Conservation (phyloP, 1,284 basidiomycete species). For the Trametes polyzona region DNA sequence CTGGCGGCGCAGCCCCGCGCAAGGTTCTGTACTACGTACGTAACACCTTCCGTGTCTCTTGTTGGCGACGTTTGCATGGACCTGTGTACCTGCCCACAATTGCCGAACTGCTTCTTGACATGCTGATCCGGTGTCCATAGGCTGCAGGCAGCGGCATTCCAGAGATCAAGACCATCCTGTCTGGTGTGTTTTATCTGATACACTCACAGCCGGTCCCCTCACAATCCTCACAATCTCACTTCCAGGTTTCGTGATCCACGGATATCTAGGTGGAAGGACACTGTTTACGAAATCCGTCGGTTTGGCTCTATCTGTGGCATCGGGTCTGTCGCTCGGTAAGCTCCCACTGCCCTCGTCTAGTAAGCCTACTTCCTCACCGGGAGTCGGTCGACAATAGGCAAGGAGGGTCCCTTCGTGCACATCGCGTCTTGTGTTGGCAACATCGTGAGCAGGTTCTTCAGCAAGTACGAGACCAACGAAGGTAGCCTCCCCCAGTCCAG, state of each 20-base stretch:
- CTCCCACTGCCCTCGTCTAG: no score
- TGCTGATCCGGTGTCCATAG: conserved; percentile 40
- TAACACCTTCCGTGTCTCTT: conserved; percentile 13
- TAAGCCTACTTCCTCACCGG: no score
- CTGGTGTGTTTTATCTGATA: conserved; percentile 56
- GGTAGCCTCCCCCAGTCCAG: conserved; percentile 51
- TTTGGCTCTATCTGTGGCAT: conserved; percentile 88
- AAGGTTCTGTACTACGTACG: conserved; percentile 84
- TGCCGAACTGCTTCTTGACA: no score
- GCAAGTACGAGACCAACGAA: conserved; percentile 94
- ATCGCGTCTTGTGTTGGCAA: conserved; percentile 96
- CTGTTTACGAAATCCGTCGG: conserved; percentile 93
- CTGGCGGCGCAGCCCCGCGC: conserved; percentile 46
- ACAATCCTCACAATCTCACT: not conserved
- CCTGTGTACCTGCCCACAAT: no score
- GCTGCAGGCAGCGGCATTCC: conserved; percentile 97
- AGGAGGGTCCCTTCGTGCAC: conserved; percentile 97
- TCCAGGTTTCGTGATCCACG: conserved; percentile 94
- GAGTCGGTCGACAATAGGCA: conserved; percentile 46
- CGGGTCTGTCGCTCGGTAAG: conserved; percentile 83
- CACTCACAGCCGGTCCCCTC: no score
- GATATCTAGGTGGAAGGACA: conserved; percentile 91
- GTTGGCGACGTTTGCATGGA: not conserved
- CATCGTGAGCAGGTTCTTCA: conserved; percentile 86
- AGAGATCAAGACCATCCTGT: conserved; percentile 96